phyloP scores from a whole-genome alignment of 306 rosid genomes.

The Lithocarpus polystachyus region DNA sequence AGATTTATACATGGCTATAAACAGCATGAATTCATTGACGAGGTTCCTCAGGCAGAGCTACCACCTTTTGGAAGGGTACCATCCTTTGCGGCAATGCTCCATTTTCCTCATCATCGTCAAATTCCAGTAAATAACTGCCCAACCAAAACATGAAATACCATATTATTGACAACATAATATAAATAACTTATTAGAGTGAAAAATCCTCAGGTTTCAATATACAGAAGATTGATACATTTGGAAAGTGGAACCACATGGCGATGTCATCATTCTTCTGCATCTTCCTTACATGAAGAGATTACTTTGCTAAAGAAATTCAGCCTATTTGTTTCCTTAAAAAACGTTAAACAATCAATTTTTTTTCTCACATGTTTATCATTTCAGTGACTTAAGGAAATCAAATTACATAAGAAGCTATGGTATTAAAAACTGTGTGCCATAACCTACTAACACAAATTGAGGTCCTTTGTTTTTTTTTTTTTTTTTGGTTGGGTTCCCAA shows the following conservation, averaged over 20 bases:
- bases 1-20: constrained; percentile 39
- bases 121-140: constrained; percentile 86
- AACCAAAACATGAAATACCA: constrained; percentile 23
- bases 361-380: not conserved
- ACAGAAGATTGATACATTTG: not conserved
- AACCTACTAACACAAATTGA: not conserved
- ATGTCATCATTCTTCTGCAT: not conserved
- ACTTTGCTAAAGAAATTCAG: not conserved
- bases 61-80: constrained; percentile 90
- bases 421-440: not conserved
- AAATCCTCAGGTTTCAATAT: not conserved
- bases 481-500: not conserved
- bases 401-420: not conserved
- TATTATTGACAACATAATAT: not conserved
- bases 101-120: constrained; percentile 98
- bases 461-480: not conserved
- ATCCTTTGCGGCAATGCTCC: constrained; percentile 91
- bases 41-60: constrained; percentile 89
- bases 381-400: not conserved
- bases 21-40: constrained; percentile 58
- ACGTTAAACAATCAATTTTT: not conserved
- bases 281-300: not conserved
- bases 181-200: not conserved
- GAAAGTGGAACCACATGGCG: not conserved
- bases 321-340: not conserved